Conservation (phyloP, 2,329 filamentous ascomycete species). For the Neocatenulostroma microsporum region DNA sequence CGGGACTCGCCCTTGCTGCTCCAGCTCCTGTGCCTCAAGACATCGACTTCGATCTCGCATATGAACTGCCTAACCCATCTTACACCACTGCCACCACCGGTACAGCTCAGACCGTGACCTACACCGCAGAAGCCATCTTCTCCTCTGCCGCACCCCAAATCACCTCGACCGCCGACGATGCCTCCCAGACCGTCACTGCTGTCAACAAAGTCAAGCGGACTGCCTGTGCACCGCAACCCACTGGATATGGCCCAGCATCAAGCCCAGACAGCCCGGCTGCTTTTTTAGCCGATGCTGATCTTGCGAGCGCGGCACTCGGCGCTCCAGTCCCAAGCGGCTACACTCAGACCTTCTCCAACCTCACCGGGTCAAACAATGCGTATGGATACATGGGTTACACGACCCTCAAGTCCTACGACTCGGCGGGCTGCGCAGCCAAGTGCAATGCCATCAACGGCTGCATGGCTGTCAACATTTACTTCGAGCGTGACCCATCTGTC, state of each 20-base stretch:
- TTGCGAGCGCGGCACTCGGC: constrained; percentile 11
- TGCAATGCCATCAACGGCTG: constrained; percentile 17
- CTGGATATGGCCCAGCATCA: constrained; percentile 12
- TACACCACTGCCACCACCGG: constrained; percentile 15
- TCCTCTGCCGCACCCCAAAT: too few species aligned
- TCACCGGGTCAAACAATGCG: constrained; percentile 10
- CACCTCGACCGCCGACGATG: constrained; percentile 10
- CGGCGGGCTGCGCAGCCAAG: constrained; percentile 19
- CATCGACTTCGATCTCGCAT: constrained; percentile 17
- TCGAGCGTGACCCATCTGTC: constrained; percentile 27
- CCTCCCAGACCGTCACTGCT: constrained; percentile 14
- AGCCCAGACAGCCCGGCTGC: too few species aligned
- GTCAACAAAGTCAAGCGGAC: constrained; percentile 11
- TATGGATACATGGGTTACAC: constrained; percentile 23
- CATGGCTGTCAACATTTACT: constrained; percentile 20
- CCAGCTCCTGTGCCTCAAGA: constrained; percentile 19
- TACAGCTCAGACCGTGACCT: constrained; percentile 11
- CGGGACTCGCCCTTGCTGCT: constrained; percentile 14
- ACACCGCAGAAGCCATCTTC: too few species aligned
- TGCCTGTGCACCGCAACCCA: constrained; percentile 7
- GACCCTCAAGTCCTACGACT: constrained; percentile 21
- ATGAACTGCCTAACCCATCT: constrained; percentile 8
- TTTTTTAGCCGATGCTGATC: constrained; percentile 14
- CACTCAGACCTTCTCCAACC: constrained; percentile 13
- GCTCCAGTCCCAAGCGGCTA: constrained; percentile 14